A percentile compares a stretch with the other conserved stretches of the same genome.
Evolutionary conservation across 208 protist species (phyloP).

Genomic region (Vickermania ingenoplastis): DNA sequence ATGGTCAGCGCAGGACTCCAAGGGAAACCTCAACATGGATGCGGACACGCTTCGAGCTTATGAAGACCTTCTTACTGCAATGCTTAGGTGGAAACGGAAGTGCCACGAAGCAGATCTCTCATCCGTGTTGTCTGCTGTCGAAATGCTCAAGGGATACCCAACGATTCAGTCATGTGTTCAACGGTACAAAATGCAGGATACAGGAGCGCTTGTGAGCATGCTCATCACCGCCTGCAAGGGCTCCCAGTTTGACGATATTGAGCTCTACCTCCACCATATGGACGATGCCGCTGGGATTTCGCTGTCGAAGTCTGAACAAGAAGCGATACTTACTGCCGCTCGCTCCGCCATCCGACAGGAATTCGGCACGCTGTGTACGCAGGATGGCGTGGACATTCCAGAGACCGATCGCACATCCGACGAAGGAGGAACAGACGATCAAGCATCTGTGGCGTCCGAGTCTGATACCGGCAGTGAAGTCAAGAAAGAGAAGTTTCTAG

Average conservation of each 20-base stretch:
- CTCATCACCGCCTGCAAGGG: slow-evolving; percentile 26
- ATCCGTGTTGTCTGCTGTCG: not conserved
- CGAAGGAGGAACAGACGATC: not conserved
- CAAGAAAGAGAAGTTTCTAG: not conserved
- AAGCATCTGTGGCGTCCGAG: not conserved
- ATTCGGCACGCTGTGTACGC: not conserved
- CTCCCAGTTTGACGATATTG: slow-evolving; percentile 33
- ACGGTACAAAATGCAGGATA: slow-evolving; percentile 43
- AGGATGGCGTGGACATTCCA: not conserved
- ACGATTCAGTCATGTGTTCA: slow-evolving; percentile 27
- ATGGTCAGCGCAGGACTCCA: not conserved
- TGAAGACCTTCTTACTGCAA: not conserved
- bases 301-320: not conserved
- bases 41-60: not conserved
- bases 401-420: not conserved
- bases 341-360: not conserved
- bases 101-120: not conserved
- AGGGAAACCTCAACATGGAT: not conserved
- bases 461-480: not conserved
- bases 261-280: slow-evolving; percentile 22
- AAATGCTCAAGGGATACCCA: slow-evolving; percentile 11
- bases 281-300: not conserved
- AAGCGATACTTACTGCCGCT: not conserved
- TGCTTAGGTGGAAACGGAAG: not conserved
- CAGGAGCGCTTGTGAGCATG: slow-evolving; percentile 16